These are phyloP conservation scores for Auricularia sp. DNA, from an alignment of 768 basidiomycete genomes.

Conservation along the genomic window DNA sequence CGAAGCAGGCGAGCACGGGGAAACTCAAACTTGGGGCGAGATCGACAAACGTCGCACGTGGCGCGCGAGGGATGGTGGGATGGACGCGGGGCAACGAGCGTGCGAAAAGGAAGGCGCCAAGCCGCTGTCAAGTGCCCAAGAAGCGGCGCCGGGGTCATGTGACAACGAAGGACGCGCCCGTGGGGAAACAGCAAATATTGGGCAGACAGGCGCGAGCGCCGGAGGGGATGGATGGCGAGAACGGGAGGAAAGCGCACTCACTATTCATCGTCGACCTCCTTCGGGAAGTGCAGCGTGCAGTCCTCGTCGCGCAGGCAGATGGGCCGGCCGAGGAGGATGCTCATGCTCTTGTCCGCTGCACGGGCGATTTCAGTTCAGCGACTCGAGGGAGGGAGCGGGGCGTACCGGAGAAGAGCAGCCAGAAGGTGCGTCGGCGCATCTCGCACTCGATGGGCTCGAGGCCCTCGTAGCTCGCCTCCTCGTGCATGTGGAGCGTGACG, in stretches of 20 bases:
- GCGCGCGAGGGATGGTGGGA: too few relatives aligned
- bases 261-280: slow-evolving; percentile 86
- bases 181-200: background rate
- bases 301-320: slow-evolving; percentile 85
- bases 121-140: too few relatives aligned
- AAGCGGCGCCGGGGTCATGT: too few relatives aligned
- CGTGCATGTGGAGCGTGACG: slow-evolving; percentile 74
- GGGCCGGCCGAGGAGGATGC: slow-evolving; percentile 72
- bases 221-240: slow-evolving; percentile 5
- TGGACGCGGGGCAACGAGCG: too few relatives aligned
- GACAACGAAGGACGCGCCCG: slow-evolving; percentile 10
- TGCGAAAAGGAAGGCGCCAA: too few relatives aligned
- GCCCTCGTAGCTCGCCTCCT: slow-evolving; percentile 72
- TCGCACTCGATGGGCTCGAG: slow-evolving; percentile 84
- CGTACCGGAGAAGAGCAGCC: slow-evolving; percentile 81
- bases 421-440: slow-evolving; percentile 76
- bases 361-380: too few relatives aligned
- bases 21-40: too few relatives aligned
- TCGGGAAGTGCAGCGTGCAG: slow-evolving; percentile 80
- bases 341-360: slow-evolving; percentile 85
- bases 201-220: background rate
- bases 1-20: too few relatives aligned
- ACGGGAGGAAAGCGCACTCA: slow-evolving; percentile 33
- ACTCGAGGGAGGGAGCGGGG: too few relatives aligned
- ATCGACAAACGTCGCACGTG: too few relatives aligned